phyloP scores from a whole-genome alignment of 441 rosid genomes.

The Eruca vesicaria region DNA sequence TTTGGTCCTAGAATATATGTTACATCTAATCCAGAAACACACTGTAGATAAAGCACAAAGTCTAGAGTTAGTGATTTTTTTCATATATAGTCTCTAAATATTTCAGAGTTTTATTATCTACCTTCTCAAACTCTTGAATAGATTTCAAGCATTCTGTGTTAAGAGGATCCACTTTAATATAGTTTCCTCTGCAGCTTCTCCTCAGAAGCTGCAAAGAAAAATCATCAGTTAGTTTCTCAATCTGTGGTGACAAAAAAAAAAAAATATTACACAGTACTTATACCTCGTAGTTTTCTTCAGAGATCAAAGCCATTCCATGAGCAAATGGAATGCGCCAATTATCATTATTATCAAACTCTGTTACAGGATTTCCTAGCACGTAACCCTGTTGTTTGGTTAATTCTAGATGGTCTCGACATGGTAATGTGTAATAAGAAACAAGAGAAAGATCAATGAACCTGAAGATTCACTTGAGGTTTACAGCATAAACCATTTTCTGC shows the following conservation, averaged over 20 bases:
- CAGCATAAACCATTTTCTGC: slow-evolving; percentile 18
- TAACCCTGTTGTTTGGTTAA: slow-evolving; percentile 18
- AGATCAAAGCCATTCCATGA: slow-evolving; percentile 55
- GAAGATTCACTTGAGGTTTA: slow-evolving; percentile 28
- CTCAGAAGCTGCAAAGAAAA: slow-evolving; percentile 39
- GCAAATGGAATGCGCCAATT: slow-evolving; percentile 33
- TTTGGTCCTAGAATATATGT: not conserved
- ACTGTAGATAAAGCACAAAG: slow-evolving; percentile 6
- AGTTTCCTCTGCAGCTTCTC: slow-evolving; percentile 46
- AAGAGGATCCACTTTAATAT: slow-evolving; percentile 31
- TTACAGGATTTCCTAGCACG: slow-evolving; percentile 21
- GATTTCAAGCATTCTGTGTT: slow-evolving; percentile 37
- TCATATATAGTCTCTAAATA: not conserved
- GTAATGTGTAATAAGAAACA: not conserved
- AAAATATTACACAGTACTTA: not conserved
- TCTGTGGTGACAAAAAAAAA: not conserved
- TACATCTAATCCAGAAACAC: not conserved
- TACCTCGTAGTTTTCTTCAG: slow-evolving; percentile 48
- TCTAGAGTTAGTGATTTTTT: not conserved
- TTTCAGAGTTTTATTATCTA: not conserved
- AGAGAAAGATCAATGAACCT: slow-evolving; percentile 7
- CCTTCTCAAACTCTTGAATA: not conserved
- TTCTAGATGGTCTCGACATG: not conserved
- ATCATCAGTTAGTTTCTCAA: not conserved
- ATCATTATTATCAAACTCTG: not conserved